Evolutionary conservation across 495 filamentous ascomycete species (phyloP), one percentile per base, ranked within the genome.

Genomic region (Aspergillus kassunensis): DNA sequence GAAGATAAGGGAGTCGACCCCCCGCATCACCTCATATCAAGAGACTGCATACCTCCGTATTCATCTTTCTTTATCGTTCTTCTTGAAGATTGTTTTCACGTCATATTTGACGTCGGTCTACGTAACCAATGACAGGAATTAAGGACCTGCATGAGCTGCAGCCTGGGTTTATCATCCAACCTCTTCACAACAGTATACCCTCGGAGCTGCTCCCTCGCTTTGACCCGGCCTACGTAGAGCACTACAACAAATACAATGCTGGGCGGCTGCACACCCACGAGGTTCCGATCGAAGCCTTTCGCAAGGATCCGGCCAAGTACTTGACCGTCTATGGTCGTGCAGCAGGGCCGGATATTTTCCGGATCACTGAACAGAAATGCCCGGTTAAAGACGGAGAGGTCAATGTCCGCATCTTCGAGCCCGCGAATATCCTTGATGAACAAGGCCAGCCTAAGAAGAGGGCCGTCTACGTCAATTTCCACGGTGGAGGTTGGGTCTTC

Each of bases 401-500:
- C 30, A 62, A 48, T 1, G 45, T 71, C 43, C 63, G 70, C 9
- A 70, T 73, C 23, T 71, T 73, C 34, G 70, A 73, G 60, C 68
- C 68, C 7, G 57, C 52, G 2, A 57, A 57, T 3, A 54, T 64
- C 35, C n/a, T 53, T 7, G 57, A 71, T 37, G 57, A 56, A 3
- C 50, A 68, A 23, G 60, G 65, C 2, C 51, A 60, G 18, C 57
- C 59, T n/a, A 60, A 62, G 57, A 67, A 64, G 35, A 63, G 68
- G 53, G 68, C 66, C 0, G 70, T 60, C 12, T 71, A 71, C 55
- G 24, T 73, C 49, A 71, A 70, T 43, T 70, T 70, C 43, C 68
- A 73, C 34, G 70, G 70, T 8, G 66, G 70, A 34, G 70, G 70
- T 16, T 73, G 68, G 70, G 68, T 73, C 12, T 71, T 70, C 56